Evolutionary conservation across 139 green algal genomes (phyloP), one percentile per base, ranked within the genome.

Genomic region (Micractinium sp.): DNA sequence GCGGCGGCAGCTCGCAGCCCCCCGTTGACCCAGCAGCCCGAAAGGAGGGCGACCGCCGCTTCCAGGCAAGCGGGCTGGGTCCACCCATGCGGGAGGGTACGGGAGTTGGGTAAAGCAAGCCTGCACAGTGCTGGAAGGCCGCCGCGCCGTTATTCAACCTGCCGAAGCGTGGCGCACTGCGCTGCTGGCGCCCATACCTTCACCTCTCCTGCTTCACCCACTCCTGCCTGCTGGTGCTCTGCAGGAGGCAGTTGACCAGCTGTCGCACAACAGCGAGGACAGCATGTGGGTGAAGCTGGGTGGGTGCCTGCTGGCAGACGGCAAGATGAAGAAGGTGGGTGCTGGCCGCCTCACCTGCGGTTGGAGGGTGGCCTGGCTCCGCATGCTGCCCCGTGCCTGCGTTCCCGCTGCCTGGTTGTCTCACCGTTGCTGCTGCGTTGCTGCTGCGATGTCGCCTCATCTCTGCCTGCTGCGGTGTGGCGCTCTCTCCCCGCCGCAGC

Each of bases 261-360:
- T 90, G 33, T 31, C 67, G 16, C 53, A 79, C 66, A 82, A 90
- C 87, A 90, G 87, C 87, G 87, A 90, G 63, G 87, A 90, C 16
- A 47, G 67, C 80, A 90, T 90, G 87, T 90, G 87, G 87, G 47
- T 90, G 29, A 82, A 74, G 67, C 87, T 90, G 41, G 69, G 74
- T 18, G 87, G 87, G 39, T 82, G 71, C 63, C 66, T 87, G 66
- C 67, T 90, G 41, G 33, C 67, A 20, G 87, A 90, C 67, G 60
- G 77, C 77, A 90, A 85, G 77, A 29, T 86, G 14, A 84, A 79
- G 22, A 90, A 90, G 78, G 86, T 90, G 78, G 31, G 84, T 35
- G 63, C 56, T 75, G 81, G 12, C 4, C 5, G 27, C 78, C 16
- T 23, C 27, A 4, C 19, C 25, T 18, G 36, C 75, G 3, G 36